Evolutionary conservation across 2,329 filamentous ascomycete genomes (phyloP), one percentile per base, ranked within the genome.

Genomic region (Pseudocercospora fuligena): DNA sequence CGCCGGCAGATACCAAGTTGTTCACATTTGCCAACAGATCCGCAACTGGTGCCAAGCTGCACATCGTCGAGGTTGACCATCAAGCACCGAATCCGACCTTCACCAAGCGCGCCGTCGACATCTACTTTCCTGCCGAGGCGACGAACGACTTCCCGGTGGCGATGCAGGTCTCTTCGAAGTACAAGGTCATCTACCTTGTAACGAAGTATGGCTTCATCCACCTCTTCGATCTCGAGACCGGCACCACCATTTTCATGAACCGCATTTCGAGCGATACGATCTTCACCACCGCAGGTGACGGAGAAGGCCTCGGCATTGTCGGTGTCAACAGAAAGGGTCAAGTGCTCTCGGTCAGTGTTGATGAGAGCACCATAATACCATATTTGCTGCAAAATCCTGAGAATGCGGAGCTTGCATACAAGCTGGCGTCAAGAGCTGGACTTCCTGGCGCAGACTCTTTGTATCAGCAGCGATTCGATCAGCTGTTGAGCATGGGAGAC

Each of bases 131-230:
- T 1, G 88, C 92, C 56, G 95, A 99, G 82, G 95, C 95, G 11
- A 91, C 90, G 70, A 97, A 95, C 80, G 95, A 99, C 79, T 99
- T 99, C 84, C 95, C 96, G 1, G 95, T 99, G 64, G 94, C 94
- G 19, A 95, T 99, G 83, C 96, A 99, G 82, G 90, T 99, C 56
- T 98, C 95, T 3, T 90, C 93, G 76, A 97, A 95, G 82, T 99
- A 99, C 81, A 94, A 94, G 76, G 89, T 99, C 78, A 90, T 99
- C 76, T 97, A 97, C 82, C 89, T 99, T 76, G 93, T 99, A 69
- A 99, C 95, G 65, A 99, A 99, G 81, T 99, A 97, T 77, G 95
- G 95, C 61, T 99, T 98, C 82, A 98, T 99, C 75, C 95, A 99
- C 82, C 88, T 99, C 25, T 98, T 99, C 82, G 96, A 99, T 77